Conservation (phyloP, 805 yeast species). For the Kuraishia capsulata region DNA sequence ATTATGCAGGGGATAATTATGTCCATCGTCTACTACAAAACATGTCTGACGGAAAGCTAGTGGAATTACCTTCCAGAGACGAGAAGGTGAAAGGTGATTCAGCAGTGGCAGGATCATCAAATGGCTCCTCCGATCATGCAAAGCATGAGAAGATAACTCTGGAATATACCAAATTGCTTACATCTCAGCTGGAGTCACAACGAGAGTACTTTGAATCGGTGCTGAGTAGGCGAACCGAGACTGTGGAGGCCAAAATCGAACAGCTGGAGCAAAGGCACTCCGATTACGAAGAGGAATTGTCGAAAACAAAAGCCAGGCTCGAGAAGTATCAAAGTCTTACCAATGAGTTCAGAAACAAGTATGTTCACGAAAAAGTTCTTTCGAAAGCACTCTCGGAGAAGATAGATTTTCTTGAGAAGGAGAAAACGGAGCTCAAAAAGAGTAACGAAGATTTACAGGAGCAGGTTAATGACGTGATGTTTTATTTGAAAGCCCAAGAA, state of each 20-base stretch:
- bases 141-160: conserved; percentile 50
- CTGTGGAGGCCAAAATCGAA: conserved; percentile 20
- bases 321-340: conserved; percentile 1
- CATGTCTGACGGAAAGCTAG: conserved; percentile 83
- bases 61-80: conserved; percentile 49
- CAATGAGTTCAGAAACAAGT: conserved; percentile 3
- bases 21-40: conserved; percentile 82
- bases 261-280: conserved; percentile 19
- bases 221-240: conserved; percentile 21
- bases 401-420: conserved; percentile 23
- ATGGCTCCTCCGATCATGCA: conserved; percentile 20
- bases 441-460: conserved; percentile 45
- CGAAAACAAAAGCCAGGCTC: conserved; percentile 1
- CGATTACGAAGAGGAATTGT: background rate
- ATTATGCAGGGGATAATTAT: conserved; percentile 83
- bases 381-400: conserved; percentile 30
- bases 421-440: conserved; percentile 23
- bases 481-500: conserved; percentile 63
- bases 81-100: no score
- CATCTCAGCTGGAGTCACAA: conserved; percentile 80
- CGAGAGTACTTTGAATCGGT: conserved; percentile 69
- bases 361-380: conserved; percentile 32
- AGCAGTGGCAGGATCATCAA: conserved; percentile 6
- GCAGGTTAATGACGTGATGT: conserved; percentile 72
- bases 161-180: conserved; percentile 71